Conservation (phyloP, 2,329 filamentous ascomycete genomes). For the Karstenula rhodostoma region DNA sequence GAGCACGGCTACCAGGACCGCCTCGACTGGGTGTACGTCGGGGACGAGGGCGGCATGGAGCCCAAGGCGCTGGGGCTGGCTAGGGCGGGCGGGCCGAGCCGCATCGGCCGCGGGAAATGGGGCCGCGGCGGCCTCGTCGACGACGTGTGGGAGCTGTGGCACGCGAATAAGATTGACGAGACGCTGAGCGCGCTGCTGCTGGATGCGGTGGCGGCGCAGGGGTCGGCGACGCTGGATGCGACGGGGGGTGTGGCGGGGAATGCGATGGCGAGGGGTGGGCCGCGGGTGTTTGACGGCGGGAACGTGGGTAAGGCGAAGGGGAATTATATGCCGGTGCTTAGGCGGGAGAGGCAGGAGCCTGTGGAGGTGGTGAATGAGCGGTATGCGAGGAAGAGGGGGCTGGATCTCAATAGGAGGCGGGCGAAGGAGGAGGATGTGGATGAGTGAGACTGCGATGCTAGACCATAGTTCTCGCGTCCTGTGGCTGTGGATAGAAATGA, state of each 20-base stretch:
- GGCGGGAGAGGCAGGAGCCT: constrained; percentile 64
- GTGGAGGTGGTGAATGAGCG: constrained; percentile 70
- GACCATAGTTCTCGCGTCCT: neutral
- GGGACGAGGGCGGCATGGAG: constrained; percentile 67
- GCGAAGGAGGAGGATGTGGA: constrained; percentile 39
- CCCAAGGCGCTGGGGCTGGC: constrained; percentile 42
- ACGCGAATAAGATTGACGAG: constrained; percentile 88
- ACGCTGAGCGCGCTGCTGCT: constrained; percentile 79
- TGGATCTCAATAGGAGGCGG: constrained; percentile 33
- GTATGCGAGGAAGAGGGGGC: constrained; percentile 62
- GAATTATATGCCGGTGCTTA: constrained; percentile 64
- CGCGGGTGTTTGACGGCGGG: constrained; percentile 67
- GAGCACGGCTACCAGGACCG: constrained; percentile 62
- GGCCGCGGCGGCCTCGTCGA: constrained; percentile 46
- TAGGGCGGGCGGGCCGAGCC: constrained; percentile 24
- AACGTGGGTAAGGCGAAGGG: constrained; percentile 63
- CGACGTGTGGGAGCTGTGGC: constrained; percentile 84
- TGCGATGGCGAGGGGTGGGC: constrained; percentile 47
- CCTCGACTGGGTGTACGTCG: constrained; percentile 80
- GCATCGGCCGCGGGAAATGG: constrained; percentile 42
- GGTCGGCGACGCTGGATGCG: constrained; percentile 37
- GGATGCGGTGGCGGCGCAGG: constrained; percentile 62
- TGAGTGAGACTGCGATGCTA: constrained; percentile 27
- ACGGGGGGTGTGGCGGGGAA: constrained; percentile 21
- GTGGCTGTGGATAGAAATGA: neutral